Conservation (phyloP, 169 alveolate species). For the Plasmodium sp. region DNA sequence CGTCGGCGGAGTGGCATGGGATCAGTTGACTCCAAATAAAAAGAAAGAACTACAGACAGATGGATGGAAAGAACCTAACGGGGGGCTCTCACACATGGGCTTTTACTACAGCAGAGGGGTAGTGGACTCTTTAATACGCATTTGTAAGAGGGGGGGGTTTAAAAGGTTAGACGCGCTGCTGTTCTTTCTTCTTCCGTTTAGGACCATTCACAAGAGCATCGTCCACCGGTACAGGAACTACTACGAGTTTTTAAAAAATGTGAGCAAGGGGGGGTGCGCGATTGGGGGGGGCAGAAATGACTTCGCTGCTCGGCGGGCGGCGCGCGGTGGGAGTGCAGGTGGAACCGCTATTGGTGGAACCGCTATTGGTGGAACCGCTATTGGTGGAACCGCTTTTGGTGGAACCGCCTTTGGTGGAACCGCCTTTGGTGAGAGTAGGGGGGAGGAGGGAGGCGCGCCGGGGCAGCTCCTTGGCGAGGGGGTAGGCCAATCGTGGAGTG, state of each 20-base stretch:
- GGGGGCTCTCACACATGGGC: conserved; percentile 6
- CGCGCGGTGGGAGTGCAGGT: background rate
- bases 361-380: no score
- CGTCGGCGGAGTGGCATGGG: background rate
- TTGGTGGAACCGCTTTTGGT: no score
- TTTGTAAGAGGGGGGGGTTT: conserved; percentile 21
- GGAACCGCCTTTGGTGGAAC: no score
- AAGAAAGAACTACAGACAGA: background rate
- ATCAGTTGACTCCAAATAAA: background rate
- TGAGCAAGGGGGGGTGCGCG: background rate
- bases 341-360: no score
- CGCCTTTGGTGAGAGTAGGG: background rate
- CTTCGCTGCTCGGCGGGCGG: background rate
- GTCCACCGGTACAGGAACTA: conserved; percentile 20
- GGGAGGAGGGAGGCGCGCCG: background rate
- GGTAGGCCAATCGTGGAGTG: background rate
- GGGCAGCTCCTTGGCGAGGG: background rate
- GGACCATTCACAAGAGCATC: conserved; percentile 21
- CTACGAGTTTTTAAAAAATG: conserved; percentile 50
- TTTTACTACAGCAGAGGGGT: conserved; percentile 30
- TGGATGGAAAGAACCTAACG: background rate
- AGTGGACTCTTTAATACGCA: conserved; percentile 22
- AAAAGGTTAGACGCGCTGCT: conserved; percentile 22
- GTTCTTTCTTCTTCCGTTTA: conserved; percentile 46
- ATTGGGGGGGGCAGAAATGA: background rate